Evolutionary conservation across 2,329 filamentous ascomycete species (phyloP), one percentile per base, ranked within the genome.

Genomic region (Botryosphaeria dothidea): DNA sequence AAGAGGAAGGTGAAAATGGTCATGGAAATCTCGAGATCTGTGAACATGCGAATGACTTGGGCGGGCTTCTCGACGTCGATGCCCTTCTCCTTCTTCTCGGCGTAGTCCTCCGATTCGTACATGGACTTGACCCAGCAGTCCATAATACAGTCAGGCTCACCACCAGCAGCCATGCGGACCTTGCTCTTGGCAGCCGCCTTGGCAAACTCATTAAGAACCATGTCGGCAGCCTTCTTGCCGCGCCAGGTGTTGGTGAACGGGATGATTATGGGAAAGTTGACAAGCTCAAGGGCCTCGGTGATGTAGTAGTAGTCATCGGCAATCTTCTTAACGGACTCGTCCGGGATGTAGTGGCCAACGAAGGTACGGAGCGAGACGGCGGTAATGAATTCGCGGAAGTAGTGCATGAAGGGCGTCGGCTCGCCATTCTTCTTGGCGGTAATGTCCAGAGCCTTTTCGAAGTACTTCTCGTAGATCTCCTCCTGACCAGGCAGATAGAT

Each of bases 251-350:
- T 94, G 76, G 93, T 97, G 84, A 87, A 98, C 43, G 94, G 94
- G 45, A 98, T 80, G 76, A 98, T 97, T 80, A 98, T 91, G 66
- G 95, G 94, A 83, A 98, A 97, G 84, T 98, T 98, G 84, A 99
- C 95, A 52, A 98, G 86, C 80, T 99, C 95, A 70, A 98, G 87
- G 23, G 95, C 95, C 65, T 91, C 94, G 15, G 95, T 98, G 76
- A 98, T 96, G 69, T 94, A 87, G 80, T 96, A 98, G 82, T 97
- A 99, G 80, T 98, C 93, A 79, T 97, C 91, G 67, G 94, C 91
- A 69, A 98, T 95, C 83, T 92, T 93, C 86, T 96, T 94, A 73
- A 98, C 89, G 56, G 91, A 88, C 76, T 92, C 91, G 66, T 97
- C 91, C 51, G 90, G 89, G 79, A 97, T 94, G 82, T 98, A 98